Base-by-base conservation (phyloP, 2,329 filamentous ascomycete species). In the Hysterium pulicare region DNA sequence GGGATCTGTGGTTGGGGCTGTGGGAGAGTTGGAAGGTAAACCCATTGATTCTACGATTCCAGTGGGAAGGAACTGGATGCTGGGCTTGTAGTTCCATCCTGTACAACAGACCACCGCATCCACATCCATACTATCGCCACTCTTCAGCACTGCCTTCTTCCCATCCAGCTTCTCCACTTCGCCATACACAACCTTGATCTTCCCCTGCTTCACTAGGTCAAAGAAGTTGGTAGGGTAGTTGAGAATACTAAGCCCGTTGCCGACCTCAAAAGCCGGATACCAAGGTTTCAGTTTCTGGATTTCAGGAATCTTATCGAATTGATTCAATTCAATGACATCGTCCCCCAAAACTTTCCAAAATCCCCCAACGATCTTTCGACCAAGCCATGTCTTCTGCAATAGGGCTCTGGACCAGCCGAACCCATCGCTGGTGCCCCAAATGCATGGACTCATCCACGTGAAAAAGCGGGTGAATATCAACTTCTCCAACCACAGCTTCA, bases 381-480 rank as follows among this genome's bases (percentile, higher is more conserved):
- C 82, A 2, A 83, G 40, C 24, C 68, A 62, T 0, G 78, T 84
- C 17, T 71, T 69, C 49, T 86, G 81, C 35, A 82, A 68, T 45
- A 84, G 79, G 8, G 62, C 57, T 3, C 80, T 73, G 2, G 79
- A 68, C 9, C 66, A 67, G 10, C 73, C 68, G 49, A 76, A 84
- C 1, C 82, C 83, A 54, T 82, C 82, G 2, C 74, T 76, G 2
- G 73, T 70, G 4, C 82, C 83, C 82, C 84, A 90, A 11, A 85
- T 75, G 57, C 85, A 90, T 0, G 87, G 86, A 39, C 79, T 83
- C 63, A 90, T 81, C 81, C 83, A 89, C 2, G 81, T 85, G 40
- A 90, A 66, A 49, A 86, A 74, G 0, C 86, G 80, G 0, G 79
- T 84, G 23, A 78, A 76, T 3, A 84, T 75, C 4, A 89, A 73